These are phyloP conservation scores for Puccinia coronata DNA, from an alignment of 1,284 basidiomycete genomes.

Conservation along the genomic window DNA sequence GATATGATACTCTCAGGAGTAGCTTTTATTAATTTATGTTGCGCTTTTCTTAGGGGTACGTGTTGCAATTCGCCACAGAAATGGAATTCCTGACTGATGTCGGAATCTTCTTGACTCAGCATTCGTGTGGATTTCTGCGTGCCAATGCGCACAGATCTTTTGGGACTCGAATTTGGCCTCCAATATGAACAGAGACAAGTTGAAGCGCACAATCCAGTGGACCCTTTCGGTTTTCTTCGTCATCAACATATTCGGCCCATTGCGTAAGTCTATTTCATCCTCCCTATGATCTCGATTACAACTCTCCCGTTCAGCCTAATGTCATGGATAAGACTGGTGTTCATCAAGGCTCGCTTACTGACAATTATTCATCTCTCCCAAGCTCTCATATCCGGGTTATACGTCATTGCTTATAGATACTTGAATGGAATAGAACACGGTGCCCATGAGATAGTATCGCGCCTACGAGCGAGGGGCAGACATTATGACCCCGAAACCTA, in stretches of 20 bases:
- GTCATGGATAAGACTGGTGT: background rate
- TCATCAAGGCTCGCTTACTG: background rate
- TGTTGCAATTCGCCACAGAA: background rate
- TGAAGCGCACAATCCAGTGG: constrained; percentile 2
- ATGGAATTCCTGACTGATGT: background rate
- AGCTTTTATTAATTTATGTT: background rate
- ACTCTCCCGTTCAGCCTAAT: background rate
- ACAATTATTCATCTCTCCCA: background rate
- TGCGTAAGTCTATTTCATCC: background rate
- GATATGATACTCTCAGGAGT: background rate
- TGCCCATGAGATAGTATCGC: background rate
- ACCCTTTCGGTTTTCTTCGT: background rate
- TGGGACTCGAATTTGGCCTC: constrained; percentile 7
- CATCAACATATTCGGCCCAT: background rate
- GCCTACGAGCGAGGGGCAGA: background rate
- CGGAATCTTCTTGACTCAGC: constrained; percentile 9
- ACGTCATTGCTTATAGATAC: background rate
- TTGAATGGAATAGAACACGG: background rate
- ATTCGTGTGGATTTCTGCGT: constrained; percentile 10
- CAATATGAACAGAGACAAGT: background rate
- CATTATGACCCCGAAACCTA: background rate
- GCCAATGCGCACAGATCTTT: constrained; percentile 10
- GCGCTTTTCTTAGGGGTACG: background rate
- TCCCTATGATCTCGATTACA: background rate
- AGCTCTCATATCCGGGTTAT: background rate